Evolutionary conservation across 768 basidiomycete genomes (phyloP).

Genomic region (Hydnomerulius pinastri): DNA sequence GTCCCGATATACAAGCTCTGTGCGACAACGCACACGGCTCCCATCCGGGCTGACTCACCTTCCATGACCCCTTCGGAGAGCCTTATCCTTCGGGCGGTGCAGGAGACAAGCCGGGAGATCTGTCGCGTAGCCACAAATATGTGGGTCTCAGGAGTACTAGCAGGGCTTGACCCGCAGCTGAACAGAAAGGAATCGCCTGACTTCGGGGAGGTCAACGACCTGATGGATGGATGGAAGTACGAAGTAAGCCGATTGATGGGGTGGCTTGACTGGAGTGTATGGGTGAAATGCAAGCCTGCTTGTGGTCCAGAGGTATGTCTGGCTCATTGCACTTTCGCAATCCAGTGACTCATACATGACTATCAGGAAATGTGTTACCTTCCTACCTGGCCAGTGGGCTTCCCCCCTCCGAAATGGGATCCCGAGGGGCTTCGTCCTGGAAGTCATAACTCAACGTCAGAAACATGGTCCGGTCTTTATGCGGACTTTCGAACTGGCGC

Average conservation of each 20-base stretch:
- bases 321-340: not conserved
- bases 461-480: not conserved
- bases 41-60: not conserved
- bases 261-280: conserved; percentile 55
- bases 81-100: conserved; percentile 26
- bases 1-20: conserved; percentile 30
- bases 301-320: conserved; percentile 45
- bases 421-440: not conserved
- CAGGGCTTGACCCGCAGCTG: conserved; percentile 17
- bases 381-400: conserved; percentile 18
- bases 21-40: conserved; percentile 27
- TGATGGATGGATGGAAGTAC: conserved; percentile 34
- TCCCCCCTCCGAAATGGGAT: not conserved
- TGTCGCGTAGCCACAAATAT: conserved; percentile 46
- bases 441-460: not conserved
- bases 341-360: not conserved
- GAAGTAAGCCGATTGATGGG: conserved; percentile 38
- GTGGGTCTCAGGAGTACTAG: conserved; percentile 43
- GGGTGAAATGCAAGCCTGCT: conserved; percentile 48
- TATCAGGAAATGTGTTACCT: conserved; percentile 21
- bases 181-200: conserved; percentile 1
- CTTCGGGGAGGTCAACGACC: not conserved
- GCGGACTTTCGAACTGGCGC: not conserved
- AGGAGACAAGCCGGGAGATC: conserved; percentile 43
- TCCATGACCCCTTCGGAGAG: conserved; percentile 30